Evolutionary conservation across 306 rosid genomes (phyloP), one percentile per base, ranked within the genome.

Genomic region (Lathyrus tuberosus): DNA sequence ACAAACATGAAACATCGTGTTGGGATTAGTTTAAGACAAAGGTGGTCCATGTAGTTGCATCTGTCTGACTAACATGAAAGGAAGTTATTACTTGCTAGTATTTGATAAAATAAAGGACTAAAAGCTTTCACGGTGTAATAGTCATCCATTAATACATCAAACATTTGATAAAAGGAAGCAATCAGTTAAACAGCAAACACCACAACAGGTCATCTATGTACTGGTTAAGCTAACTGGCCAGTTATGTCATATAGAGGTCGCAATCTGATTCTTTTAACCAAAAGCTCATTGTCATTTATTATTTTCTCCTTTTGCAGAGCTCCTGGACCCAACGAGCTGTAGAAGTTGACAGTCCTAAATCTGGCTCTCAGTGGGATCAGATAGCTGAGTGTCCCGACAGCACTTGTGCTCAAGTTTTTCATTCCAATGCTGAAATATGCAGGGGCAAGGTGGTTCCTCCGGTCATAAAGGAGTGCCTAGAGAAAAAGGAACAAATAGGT

Each of bases 261-360:
- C 28, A 41, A 26, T 10, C 69, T 70, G 44, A 15, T 66, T 66
- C 46, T 28, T 22, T 54, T 71, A 43, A 69, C 58, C 40, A 61
- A 26, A 65, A 71, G 60, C 56, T 78, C 12, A 65, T 44, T 30
- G 73, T 49, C 60, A 65, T 35, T 37, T 24, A 31, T 74, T 22
- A 7, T 67, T 62, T 77, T 72, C 62, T 81, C 69, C 57, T 79
- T 80, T 53, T 86, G 73, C 84, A 92, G 97, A 84, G 96, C 81
- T 89, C 97, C 58, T 92, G 97, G 97, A 89, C 96, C 35, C 89
- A 87, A 75, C 88, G 78, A 72, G 90, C 89, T 61, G 83, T 86
- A 57, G 97, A 89, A 78, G 92, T 87, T 70, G 96, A 92, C 72
- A 87, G 96, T 79, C 88, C 92, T n/a, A 78, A 46, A 67, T 80